Conservation (phyloP, 495 filamentous ascomycete species). For the Entonaema liquescens region DNA sequence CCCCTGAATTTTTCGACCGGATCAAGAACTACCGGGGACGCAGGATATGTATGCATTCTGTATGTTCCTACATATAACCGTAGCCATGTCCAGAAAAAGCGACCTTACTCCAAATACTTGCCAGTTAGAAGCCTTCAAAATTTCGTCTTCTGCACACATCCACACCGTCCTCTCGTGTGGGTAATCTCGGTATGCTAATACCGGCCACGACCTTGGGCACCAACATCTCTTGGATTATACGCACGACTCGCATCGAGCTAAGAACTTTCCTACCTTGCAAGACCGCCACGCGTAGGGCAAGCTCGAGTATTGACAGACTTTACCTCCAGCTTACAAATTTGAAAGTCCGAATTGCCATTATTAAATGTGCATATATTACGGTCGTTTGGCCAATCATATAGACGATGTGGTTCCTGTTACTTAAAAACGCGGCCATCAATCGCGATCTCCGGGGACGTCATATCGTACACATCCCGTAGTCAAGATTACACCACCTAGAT, state of each 20-base stretch:
- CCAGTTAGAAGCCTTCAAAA: constrained; percentile 4
- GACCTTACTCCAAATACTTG: constrained; percentile 11
- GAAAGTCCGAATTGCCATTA: constrained; percentile 10
- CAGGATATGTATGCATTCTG: constrained; percentile 10
- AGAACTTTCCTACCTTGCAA: constrained; percentile 18
- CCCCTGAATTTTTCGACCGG: constrained; percentile 19
- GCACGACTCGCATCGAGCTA: background rate
- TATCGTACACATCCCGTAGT: constrained; percentile 19
- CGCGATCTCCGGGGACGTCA: constrained; percentile 11
- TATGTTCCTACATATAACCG: constrained; percentile 5
- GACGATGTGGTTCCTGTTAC: constrained; percentile 36
- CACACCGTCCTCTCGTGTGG: constrained; percentile 12
- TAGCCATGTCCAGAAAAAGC: constrained; percentile 1
- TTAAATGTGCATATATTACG: constrained; percentile 15
- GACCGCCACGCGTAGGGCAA: background rate
- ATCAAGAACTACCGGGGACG: constrained; percentile 3
- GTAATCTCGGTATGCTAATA: constrained; percentile 6
- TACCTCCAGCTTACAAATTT: constrained; percentile 11
- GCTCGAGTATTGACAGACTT: background rate
- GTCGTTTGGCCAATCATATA: constrained; percentile 17
- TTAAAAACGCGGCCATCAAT: constrained; percentile 23
- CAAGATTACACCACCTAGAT: constrained; percentile 1
- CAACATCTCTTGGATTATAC: constrained; percentile 17
- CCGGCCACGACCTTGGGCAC: constrained; percentile 23
- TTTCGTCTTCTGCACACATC: constrained; percentile 16